These are phyloP conservation scores for Debaryomyces hansenii DNA, from an alignment of 805 yeast genomes.

Conservation along the genomic window DNA sequence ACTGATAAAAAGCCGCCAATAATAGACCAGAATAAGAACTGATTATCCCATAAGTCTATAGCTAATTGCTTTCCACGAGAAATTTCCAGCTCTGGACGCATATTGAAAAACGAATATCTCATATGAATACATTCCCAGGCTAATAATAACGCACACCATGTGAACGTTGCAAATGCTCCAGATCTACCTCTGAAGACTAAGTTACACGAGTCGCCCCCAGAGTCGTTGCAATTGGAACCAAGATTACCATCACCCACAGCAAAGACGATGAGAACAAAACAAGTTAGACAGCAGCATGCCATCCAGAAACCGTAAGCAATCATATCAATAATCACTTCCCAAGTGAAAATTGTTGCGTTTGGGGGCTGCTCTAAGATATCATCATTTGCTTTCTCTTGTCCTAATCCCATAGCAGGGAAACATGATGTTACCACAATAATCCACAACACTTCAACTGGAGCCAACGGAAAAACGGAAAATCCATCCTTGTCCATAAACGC, in stretches of 20 bases:
- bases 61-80: constrained; percentile 60
- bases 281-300: constrained; percentile 40
- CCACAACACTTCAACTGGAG: constrained; percentile 79
- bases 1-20: constrained; percentile 66
- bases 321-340: constrained; percentile 44
- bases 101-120: constrained; percentile 66
- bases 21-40: constrained; percentile 81
- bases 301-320: constrained; percentile 40
- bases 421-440: constrained; percentile 76
- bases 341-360: constrained; percentile 36
- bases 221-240: constrained; percentile 34
- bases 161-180: constrained; percentile 75
- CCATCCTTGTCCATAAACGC: constrained; percentile 34
- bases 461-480: constrained; percentile 34
- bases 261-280: constrained; percentile 38
- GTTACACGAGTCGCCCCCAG: constrained; percentile 39
- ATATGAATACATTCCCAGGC: constrained; percentile 86
- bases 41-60: constrained; percentile 68
- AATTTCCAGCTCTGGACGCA: constrained; percentile 61
- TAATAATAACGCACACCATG: constrained; percentile 79
- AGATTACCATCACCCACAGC: constrained; percentile 41
- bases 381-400: constrained; percentile 44
- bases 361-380: constrained; percentile 41
- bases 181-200: constrained; percentile 76
- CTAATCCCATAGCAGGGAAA: constrained; percentile 83